Evolutionary conservation across 371 early-diverging fungal genomes (phyloP).

Genomic region (Coemansia sp.): DNA sequence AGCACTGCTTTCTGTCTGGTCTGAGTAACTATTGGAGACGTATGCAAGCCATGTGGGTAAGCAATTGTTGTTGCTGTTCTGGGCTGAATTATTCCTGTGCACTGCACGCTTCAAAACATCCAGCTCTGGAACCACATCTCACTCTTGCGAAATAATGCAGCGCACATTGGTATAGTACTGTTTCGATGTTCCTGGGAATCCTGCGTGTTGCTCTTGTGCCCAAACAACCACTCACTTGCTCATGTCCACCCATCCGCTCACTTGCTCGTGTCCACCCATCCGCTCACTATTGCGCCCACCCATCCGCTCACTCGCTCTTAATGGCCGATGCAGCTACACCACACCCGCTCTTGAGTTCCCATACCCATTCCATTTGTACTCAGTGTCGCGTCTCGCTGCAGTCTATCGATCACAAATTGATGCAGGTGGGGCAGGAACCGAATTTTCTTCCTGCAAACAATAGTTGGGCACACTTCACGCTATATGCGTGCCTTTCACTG

Average conservation of each 20-base stretch:
- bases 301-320: neutral
- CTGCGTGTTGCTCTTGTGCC: neutral
- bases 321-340: neutral
- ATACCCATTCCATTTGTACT: neutral
- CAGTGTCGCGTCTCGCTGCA: neutral
- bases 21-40: neutral
- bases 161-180: neutral
- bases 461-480: neutral
- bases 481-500: neutral
- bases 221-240: neutral
- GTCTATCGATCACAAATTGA: constrained; percentile 46
- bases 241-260: neutral
- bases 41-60: neutral
- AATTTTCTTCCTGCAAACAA: neutral
- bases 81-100: neutral
- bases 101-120: neutral
- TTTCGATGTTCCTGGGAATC: neutral
- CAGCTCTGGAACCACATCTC: neutral
- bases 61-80: neutral
- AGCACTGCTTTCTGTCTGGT: neutral
- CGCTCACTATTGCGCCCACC: neutral
- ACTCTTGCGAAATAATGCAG: neutral
- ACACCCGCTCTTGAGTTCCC: neutral
- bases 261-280: neutral
- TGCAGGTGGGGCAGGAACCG: constrained; percentile 6